These are phyloP conservation scores for Forsythia suspensa DNA, from an alignment of 257 asterid genomes.

Conservation along the genomic window DNA sequence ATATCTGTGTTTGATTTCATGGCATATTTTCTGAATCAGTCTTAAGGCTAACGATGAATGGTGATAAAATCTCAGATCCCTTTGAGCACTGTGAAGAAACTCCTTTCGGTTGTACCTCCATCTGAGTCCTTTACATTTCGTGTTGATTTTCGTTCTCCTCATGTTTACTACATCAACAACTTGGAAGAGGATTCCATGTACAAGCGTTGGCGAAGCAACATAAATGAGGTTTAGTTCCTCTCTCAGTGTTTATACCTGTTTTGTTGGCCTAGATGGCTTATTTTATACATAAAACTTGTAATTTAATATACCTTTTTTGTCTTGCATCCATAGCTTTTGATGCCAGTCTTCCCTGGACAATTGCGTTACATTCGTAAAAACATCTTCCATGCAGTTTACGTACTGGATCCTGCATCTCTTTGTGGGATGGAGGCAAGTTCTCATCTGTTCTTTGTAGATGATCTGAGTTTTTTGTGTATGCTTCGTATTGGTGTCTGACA, in stretches of 20 bases:
- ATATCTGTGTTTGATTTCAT: conserved; percentile 21
- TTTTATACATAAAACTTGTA: neutral
- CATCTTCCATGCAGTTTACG: conserved; percentile 86
- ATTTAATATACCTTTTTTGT: conserved; percentile 21
- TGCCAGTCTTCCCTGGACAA: conserved; percentile 99
- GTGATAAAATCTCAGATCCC: conserved; percentile 63
- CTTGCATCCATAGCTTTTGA: conserved; percentile 62
- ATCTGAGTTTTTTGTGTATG: conserved; percentile 8
- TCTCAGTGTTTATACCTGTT: conserved; percentile 6
- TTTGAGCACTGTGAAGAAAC: conserved; percentile 64
- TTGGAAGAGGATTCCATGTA: conserved; percentile 92
- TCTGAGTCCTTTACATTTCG: conserved; percentile 73
- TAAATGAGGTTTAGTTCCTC: conserved; percentile 69
- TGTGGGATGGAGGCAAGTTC: conserved; percentile 88
- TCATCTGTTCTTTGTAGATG: conserved; percentile 1
- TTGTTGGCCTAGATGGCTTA: conserved; percentile 21
- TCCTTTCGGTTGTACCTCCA: conserved; percentile 86
- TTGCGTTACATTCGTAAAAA: conserved; percentile 95
- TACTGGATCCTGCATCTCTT: conserved; percentile 85
- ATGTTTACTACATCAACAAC: conserved; percentile 91
- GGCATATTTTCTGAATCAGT: conserved; percentile 15
- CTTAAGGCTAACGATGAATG: conserved; percentile 25
- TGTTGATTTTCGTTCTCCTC: conserved; percentile 88
- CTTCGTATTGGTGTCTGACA: conserved; percentile 28
- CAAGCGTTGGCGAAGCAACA: conserved; percentile 92